Base-by-base conservation (phyloP, 345 rosid species). In the Psidium friedrichsthalianum region DNA sequence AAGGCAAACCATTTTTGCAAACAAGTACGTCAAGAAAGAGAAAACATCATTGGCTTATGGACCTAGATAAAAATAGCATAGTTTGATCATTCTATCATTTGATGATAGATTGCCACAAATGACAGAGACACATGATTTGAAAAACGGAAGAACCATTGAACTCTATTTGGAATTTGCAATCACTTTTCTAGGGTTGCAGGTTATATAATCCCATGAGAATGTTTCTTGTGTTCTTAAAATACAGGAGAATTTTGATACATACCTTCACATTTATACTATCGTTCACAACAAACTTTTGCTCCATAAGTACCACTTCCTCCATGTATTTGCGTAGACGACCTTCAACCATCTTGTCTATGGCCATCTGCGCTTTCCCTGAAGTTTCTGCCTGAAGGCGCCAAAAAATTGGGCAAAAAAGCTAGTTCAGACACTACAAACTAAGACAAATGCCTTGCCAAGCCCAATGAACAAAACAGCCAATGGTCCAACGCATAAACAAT, bases 301-400 rank as follows among this genome's bases (percentile, higher is more conserved):
- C 98, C 96, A 91, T 90, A 36, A 97, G 89, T 87, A 94, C 98
- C 89, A 95, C 95, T 88, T 97, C 99, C 91, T 97, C 98, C 84
- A 90, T 93, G 88, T 95, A 97, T 88, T 97, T 97, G 85, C 98
- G 96, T 82, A 97, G 84, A 83, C 99, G 99, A 24, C 99, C 99
- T 93, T 96, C 99, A 80, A 97, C 96, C 96, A 97, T 97, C 90
- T 95, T 97, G 85, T 97, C 98, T 87, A 97, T 83, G 24, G 94
- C 96, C 93, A 94, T 92, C 88, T 90, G 92, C 55, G 96, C 85
- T 91, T 93, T 97, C 20, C 94, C 99, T 54, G 94, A 92, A 83
- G 93, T 95, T 86, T 94, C 96, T 59, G 99, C 99, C 99, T 97
- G 98, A 87, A 86, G 89, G 80, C 80, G 36, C 80, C 82, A 85